These are phyloP conservation scores for Penicillium glabrum DNA, from an alignment of 2,329 filamentous ascomycete species.

Conservation along the genomic window DNA sequence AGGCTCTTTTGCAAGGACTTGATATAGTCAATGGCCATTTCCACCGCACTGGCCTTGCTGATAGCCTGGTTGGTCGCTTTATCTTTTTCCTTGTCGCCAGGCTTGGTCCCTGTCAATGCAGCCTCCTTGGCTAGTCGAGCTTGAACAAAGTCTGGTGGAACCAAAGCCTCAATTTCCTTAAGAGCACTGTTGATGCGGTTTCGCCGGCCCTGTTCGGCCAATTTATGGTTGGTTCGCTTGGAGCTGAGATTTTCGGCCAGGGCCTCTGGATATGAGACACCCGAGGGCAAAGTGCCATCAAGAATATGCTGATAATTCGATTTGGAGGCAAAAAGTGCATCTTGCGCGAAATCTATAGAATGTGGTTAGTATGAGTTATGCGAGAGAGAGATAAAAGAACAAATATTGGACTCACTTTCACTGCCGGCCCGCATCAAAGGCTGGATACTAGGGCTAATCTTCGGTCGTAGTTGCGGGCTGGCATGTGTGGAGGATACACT, in stretches of 20 bases:
- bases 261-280: constrained; percentile 85
- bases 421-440: constrained; percentile 74
- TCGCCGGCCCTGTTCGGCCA: constrained; percentile 91
- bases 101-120: constrained; percentile 39
- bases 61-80: constrained; percentile 58
- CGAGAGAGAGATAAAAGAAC: not conserved
- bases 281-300: constrained; percentile 86
- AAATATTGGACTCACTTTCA: constrained; percentile 51
- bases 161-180: constrained; percentile 81
- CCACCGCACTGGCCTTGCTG: constrained; percentile 97
- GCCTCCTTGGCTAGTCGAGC: constrained; percentile 40
- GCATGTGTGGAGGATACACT: constrained; percentile 73
- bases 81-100: constrained; percentile 51
- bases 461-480: constrained; percentile 82
- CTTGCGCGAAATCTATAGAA: constrained; percentile 49
- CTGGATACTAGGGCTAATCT: constrained; percentile 92
- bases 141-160: constrained; percentile 61
- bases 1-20: constrained; percentile 76
- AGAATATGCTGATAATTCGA: constrained; percentile 98
- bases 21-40: constrained; percentile 94
- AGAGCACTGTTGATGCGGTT: constrained; percentile 95
- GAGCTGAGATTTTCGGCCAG: constrained; percentile 92
- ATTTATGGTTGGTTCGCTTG: constrained; percentile 96
- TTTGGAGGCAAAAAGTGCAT: constrained; percentile 81
- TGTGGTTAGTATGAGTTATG: not conserved